phyloP scores from a whole-genome alignment of 257 asterid genomes.

The Linderniella brevidens region DNA sequence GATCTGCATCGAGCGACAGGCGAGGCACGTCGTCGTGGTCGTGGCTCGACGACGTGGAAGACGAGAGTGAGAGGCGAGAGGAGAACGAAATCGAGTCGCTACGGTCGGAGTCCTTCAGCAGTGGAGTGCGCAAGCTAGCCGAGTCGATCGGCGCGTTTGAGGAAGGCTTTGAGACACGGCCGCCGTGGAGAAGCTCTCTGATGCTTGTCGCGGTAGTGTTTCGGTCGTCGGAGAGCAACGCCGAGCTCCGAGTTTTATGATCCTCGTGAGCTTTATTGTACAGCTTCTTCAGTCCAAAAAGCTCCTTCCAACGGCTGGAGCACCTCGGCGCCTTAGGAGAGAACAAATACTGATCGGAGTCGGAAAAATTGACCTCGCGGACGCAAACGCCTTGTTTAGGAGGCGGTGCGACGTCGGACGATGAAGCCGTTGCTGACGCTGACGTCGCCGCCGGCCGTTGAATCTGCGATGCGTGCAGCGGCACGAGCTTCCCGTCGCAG shows the following conservation, averaged over 20 bases:
- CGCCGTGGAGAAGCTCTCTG: constrained; percentile 26
- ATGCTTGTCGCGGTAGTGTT: constrained; percentile 13
- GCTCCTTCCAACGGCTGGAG: constrained; percentile 85
- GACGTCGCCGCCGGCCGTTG: constrained; percentile 19
- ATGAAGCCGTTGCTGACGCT: constrained; percentile 11
- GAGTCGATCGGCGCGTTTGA: constrained; percentile 12
- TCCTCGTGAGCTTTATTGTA: constrained; percentile 18
- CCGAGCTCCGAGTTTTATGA: constrained; percentile 19
- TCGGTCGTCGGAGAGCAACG: neutral
- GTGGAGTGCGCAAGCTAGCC: constrained; percentile 17
- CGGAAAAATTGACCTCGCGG: constrained; percentile 9
- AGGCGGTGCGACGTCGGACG: constrained; percentile 26
- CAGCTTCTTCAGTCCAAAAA: constrained; percentile 29
- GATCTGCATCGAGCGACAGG: constrained; percentile 41
- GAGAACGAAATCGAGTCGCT: constrained; percentile 31
- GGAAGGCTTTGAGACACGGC: constrained; percentile 13
- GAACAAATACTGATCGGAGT: constrained; percentile 50
- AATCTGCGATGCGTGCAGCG: constrained; percentile 40
- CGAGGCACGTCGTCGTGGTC: constrained; percentile 46
- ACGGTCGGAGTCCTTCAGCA: constrained; percentile 26
- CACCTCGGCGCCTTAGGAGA: constrained; percentile 91
- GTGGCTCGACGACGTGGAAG: constrained; percentile 47
- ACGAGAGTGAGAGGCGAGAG: constrained; percentile 45
- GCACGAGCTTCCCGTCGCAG: constrained; percentile 73
- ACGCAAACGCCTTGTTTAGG: no score